Evolutionary conservation across 306 rosid species (phyloP), one percentile per base, ranked within the genome.

Genomic region (Ochetophila trinervis): DNA sequence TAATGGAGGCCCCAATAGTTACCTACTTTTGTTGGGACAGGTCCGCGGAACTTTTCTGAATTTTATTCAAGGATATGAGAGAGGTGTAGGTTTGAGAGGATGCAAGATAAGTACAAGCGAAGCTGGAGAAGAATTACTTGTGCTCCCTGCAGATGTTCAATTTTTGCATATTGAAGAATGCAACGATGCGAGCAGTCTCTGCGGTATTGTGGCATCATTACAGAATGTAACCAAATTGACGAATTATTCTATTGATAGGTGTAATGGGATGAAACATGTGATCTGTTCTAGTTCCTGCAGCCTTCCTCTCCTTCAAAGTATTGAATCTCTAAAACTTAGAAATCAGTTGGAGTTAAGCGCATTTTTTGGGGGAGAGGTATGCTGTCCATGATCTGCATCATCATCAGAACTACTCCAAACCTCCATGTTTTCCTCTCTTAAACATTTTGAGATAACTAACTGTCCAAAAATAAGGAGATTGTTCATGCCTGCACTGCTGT

Each of bases 241-340:
- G 40, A 0, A 14, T 1, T 19, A 22, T 18, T 0, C 1, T 5
- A 37, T 60, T 10, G 2, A 0, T 1, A 7, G 17, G 1, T 18
- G 65, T 20, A 2, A 2, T 1, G 24, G 17, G 17, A 60, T 60
- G 10, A 17, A 60, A 27, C n/a, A 60, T 60, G 2, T 36, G 5
- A 12, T 60, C 17, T 40, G 22, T n/a, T 37, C 9, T 37, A 19
- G 50, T 18, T 11, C 50, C 6, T 17, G 2, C 50, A 35, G 12
- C 65, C 19, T 36, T 19, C 50, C 65, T 4, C 51, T 60, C 4
- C 16, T 60, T 36, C 65, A n/a, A 60, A 37, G 51, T 24, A 49
- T 60, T 30, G 30, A 15, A 1, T 60, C 8, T 5, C 27, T 3
- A 14, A 19, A 27, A 4, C 32, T 27, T 2, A 27, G 4, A 4